Conservation (phyloP, 768 basidiomycete species). For the Podaxis carcinomalis region DNA sequence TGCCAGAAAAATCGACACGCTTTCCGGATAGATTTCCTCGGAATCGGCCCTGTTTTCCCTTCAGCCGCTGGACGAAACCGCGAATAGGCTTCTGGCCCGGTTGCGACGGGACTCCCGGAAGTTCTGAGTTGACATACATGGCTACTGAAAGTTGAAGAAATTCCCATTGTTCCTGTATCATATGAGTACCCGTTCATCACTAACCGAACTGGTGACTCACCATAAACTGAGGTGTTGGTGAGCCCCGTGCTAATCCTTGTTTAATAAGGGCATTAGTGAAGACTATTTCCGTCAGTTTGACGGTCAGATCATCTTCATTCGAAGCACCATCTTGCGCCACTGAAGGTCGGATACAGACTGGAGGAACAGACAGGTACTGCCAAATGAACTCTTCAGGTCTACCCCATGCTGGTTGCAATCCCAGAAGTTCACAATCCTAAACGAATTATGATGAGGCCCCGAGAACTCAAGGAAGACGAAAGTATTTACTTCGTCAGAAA, state of each 20-base stretch:
- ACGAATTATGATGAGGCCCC: neutral
- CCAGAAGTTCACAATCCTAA: conserved; percentile 93
- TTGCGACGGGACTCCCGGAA: conserved; percentile 87
- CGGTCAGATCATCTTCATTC: conserved; percentile 97
- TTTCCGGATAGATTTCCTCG: conserved; percentile 98
- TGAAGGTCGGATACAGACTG: conserved; percentile 94
- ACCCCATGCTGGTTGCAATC: conserved; percentile 82
- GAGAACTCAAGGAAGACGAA: neutral
- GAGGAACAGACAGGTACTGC: conserved; percentile 98
- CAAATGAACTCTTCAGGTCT: conserved; percentile 97
- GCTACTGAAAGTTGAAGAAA: conserved; percentile 92
- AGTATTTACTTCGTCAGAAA: conserved; percentile 77
- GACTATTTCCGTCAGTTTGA: conserved; percentile 95
- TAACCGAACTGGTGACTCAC: conserved; percentile 30
- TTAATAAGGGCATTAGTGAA: conserved; percentile 92
- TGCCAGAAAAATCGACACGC: conserved; percentile 96
- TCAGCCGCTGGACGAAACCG: conserved; percentile 95
- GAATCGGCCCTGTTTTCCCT: conserved; percentile 99
- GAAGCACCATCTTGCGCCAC: conserved; percentile 97
- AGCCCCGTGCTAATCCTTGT: conserved; percentile 83
- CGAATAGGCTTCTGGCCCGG: conserved; percentile 92
- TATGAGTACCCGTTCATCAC: conserved; percentile 1
- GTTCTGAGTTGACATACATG: conserved; percentile 97
- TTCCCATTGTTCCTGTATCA: conserved; percentile 91
- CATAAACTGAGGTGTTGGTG: conserved; percentile 88